These are phyloP conservation scores for Cercophora samala DNA, from an alignment of 495 filamentous ascomycete species.

Conservation along the genomic window DNA sequence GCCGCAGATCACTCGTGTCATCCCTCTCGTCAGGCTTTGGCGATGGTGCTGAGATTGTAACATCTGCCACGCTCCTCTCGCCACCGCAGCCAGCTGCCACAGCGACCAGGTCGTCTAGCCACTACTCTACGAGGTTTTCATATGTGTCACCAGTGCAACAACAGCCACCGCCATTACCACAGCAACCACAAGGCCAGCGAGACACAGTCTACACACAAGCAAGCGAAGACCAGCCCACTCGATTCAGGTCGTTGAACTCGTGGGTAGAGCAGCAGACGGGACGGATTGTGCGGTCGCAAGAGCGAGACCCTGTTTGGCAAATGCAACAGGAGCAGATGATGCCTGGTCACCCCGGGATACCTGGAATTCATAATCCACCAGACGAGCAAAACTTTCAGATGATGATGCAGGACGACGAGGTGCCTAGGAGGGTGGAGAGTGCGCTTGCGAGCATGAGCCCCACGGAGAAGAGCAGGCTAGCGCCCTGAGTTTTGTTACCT, in stretches of 20 bases:
- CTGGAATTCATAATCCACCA: slow-evolving; percentile 34
- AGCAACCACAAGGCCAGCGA: slow-evolving; percentile 21
- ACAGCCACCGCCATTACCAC: background rate
- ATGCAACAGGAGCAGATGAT: slow-evolving; percentile 16
- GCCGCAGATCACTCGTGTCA: slow-evolving; percentile 43
- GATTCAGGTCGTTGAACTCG: slow-evolving; percentile 54
- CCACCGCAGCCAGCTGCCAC: slow-evolving; percentile 20
- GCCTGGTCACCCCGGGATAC: slow-evolving; percentile 28
- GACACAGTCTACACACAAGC: slow-evolving; percentile 47
- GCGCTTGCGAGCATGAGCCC: background rate
- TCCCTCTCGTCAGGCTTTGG: slow-evolving; percentile 56
- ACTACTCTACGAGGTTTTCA: slow-evolving; percentile 35
- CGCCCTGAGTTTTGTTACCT: background rate
- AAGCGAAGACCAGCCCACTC: slow-evolving; percentile 49
- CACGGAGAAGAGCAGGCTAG: background rate
- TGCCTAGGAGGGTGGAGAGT: slow-evolving; percentile 28
- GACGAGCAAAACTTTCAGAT: slow-evolving; percentile 32
- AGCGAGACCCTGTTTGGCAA: slow-evolving; percentile 16
- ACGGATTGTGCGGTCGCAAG: slow-evolving; percentile 36
- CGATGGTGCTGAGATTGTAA: slow-evolving; percentile 48
- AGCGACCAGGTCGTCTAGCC: slow-evolving; percentile 14
- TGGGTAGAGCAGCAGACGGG: slow-evolving; percentile 62
- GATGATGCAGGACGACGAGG: slow-evolving; percentile 39
- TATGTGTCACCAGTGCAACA: slow-evolving; percentile 33
- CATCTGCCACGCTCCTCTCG: slow-evolving; percentile 8